A percentile compares a stretch with the other conserved stretches of the same genome.
These are phyloP conservation scores for Tympanopsis confertula DNA, from an alignment of 2,329 filamentous ascomycete genomes.

Conservation along the genomic window DNA sequence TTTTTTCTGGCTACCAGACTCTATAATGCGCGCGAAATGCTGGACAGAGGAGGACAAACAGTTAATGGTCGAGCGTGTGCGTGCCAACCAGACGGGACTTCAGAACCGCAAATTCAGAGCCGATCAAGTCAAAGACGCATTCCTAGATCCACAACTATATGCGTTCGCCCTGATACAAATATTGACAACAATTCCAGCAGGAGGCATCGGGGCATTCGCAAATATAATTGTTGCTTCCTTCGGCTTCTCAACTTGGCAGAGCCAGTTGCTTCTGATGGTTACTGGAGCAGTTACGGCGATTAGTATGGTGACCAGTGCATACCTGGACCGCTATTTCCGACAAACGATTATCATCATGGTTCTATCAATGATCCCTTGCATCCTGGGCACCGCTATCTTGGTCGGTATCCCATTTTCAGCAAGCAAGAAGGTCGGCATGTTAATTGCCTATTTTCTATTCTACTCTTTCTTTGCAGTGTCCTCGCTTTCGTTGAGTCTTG, in stretches of 20 bases:
- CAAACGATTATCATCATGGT: conserved; percentile 11
- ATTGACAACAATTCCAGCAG: conserved; percentile 14
- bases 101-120: conserved; percentile 28
- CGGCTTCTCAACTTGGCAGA: conserved; percentile 13
- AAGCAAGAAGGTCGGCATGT: conserved; percentile 35
- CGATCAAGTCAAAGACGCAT: conserved; percentile 41
- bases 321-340: conserved; percentile 7
- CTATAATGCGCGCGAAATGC: conserved; percentile 34
- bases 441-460: conserved; percentile 46
- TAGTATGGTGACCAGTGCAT: conserved; percentile 12
- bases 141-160: conserved; percentile 33
- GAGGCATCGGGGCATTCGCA: conserved; percentile 21
- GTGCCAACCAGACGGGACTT: conserved; percentile 19
- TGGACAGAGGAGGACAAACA: conserved; percentile 30
- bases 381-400: conserved; percentile 42
- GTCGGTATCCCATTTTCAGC: conserved; percentile 38
- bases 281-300: conserved; percentile 12
- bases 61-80: conserved; percentile 22
- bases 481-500: conserved; percentile 35
- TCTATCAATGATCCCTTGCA: conserved; percentile 9
- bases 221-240: conserved; percentile 16
- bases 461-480: conserved; percentile 47
- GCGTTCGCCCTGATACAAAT: conserved; percentile 11
- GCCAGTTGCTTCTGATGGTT: conserved; percentile 15
- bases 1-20: conserved; percentile 25